Base-by-base conservation (phyloP, 495 filamentous ascomycete species). In the Symbiotaphrina buchneri region DNA sequence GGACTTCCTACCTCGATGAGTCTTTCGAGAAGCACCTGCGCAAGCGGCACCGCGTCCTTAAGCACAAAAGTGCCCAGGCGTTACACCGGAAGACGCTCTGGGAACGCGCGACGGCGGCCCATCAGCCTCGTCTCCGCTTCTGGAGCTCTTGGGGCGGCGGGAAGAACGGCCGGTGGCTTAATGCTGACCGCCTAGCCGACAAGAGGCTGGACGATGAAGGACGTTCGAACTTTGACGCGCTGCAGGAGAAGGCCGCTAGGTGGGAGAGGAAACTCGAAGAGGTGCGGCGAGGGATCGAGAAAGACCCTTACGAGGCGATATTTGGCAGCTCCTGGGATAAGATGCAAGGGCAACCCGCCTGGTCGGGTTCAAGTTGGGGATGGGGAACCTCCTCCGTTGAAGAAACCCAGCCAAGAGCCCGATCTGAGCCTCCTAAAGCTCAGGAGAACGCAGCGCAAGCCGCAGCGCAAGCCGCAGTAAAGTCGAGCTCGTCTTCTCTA, bases 221-320 rank as follows among this genome's bases (percentile, higher is more conserved):
- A 18, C 28, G 10, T 13, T 8, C 10, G 19, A 15, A 2, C 10
- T 8, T 30, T 18, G 8, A 30, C 28, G 10, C 10, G 3, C 8
- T 10, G 14, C 3, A 3, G 8, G 28, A 18, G 10, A 1, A 15
- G 19, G 28, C 10, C 28, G 8, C 13, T 11, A n/a, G 28, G 28
- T 6, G 21, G 10, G 33, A 35, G 33, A 16, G 17, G 22, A 25
- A 10, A 32, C 18, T 25, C 22, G 35, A 39, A n/a, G 16, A 2
- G 20, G 10, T 38, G 8, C n/a, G 21, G 22, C n/a, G 33, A 27
- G 2, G 28, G 23, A 15, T 38, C 18, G 35, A 38, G 4, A 3
- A 39, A 18, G 35, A 40, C 27, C 37, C 37, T 3, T 40, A 31
- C 24, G 20, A 27, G 6, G 37, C 35, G 13, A 19, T 40, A 2